Evolutionary conservation across 768 basidiomycete genomes (phyloP).

Genomic region (Collybia mongolica): DNA sequence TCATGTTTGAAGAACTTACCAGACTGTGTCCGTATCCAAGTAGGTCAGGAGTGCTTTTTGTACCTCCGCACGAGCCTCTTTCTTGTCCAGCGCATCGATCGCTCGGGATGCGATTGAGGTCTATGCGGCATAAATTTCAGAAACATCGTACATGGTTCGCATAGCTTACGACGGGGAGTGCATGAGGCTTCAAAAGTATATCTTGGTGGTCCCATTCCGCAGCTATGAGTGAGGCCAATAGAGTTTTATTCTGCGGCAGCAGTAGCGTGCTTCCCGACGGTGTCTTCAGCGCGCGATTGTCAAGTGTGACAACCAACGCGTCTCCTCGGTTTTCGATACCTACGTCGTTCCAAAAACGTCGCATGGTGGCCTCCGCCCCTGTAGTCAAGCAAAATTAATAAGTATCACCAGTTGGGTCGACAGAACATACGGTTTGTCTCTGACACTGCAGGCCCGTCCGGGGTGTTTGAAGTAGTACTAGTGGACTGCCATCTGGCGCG

Average conservation of each 20-base stretch:
- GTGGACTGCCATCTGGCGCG: constrained; percentile 22
- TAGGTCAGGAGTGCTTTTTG: constrained; percentile 73
- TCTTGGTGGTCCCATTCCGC: constrained; percentile 97
- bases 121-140: constrained; percentile 36
- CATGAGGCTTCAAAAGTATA: constrained; percentile 81
- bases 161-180: constrained; percentile 77
- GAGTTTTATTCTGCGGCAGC: constrained; percentile 64
- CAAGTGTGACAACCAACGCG: constrained; percentile 66
- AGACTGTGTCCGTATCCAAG: constrained; percentile 93
- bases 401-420: not conserved
- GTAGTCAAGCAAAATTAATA: constrained; percentile 4
- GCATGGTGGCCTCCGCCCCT: constrained; percentile 87
- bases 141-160: too few relatives aligned
- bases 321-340: constrained; percentile 60
- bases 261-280: constrained; percentile 77
- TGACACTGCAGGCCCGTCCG: constrained; percentile 47
- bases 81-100: constrained; percentile 71
- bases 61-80: constrained; percentile 57
- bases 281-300: constrained; percentile 84
- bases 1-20: constrained; percentile 40
- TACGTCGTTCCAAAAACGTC: constrained; percentile 96
- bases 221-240: constrained; percentile 84
- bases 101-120: constrained; percentile 91
- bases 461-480: constrained; percentile 12
- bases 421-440: constrained; percentile 61